A percentile compares a stretch with the other conserved stretches of the same genome.
phyloP scores from a whole-genome alignment of 257 asterid genomes.

The Solanum chilense region DNA sequence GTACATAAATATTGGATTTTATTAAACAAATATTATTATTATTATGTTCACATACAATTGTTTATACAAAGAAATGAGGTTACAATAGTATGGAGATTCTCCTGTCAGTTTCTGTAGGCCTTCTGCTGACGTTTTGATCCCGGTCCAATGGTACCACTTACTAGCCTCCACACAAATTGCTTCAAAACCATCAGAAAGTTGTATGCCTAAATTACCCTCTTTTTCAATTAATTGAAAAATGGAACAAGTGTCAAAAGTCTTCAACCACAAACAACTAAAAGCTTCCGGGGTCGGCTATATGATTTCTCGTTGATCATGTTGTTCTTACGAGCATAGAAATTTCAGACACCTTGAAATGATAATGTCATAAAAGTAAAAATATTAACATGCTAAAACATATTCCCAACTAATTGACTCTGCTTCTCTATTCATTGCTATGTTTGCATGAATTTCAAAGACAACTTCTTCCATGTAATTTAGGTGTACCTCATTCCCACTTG shows the following conservation, averaged over 20 bases:
- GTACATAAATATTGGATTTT: conserved; percentile 10
- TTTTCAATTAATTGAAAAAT: neutral
- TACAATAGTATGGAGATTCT: conserved; percentile 20
- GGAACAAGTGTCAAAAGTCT: neutral
- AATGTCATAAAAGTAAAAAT: neutral
- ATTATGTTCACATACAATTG: neutral
- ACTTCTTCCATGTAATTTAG: neutral
- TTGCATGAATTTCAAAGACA: neutral
- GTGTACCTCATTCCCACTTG: neutral
- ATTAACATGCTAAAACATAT: neutral
- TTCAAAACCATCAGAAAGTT: neutral
- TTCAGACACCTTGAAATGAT: neutral
- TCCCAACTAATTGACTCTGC: neutral
- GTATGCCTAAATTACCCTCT: neutral
- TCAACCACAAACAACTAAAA: neutral
- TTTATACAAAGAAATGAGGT: conserved; percentile 5
- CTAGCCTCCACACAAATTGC: conserved; percentile 2
- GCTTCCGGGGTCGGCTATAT: neutral
- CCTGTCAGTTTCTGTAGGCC: conserved; percentile 21
- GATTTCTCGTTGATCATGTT: neutral
- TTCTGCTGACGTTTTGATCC: conserved; percentile 13
- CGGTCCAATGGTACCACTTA: conserved; percentile 9
- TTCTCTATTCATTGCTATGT: neutral
- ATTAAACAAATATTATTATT: neutral
- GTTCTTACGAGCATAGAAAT: neutral